phyloP scores from a whole-genome alignment of 1,284 basidiomycete genomes.

The Malassezia yamatoensis region DNA sequence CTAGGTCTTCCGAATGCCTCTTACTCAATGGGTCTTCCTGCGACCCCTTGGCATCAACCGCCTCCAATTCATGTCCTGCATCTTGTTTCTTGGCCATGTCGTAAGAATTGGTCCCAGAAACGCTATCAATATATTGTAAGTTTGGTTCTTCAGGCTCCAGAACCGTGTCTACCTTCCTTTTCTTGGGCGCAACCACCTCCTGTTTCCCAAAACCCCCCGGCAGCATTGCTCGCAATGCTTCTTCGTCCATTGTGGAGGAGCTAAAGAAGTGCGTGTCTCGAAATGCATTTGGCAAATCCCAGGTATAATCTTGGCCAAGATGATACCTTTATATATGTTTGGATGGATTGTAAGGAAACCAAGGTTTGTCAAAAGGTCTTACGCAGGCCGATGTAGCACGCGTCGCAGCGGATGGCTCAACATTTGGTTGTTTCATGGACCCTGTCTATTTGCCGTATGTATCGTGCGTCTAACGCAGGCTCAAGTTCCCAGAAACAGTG shows the following conservation, averaged over 20 bases:
- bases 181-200: neutral
- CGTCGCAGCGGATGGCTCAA: conserved; percentile 2
- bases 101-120: too few species aligned
- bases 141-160: neutral
- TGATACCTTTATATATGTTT: conserved; percentile 1
- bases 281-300: conserved; percentile 11
- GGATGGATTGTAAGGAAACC: neutral
- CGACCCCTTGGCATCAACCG: neutral
- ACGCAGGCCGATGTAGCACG: neutral
- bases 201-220: conserved; percentile 28
- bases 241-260: conserved; percentile 35
- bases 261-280: neutral
- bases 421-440: conserved; percentile 12
- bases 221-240: conserved; percentile 42
- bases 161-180: neutral
- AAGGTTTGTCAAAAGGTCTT: neutral
- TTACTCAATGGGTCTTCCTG: too few species aligned
- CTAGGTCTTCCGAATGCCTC: too few species aligned
- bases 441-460: conserved; percentile 15
- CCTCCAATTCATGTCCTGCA: neutral
- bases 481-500: conserved; percentile 5
- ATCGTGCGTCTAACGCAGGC: neutral
- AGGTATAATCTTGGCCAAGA: conserved; percentile 8
- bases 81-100: too few species aligned
- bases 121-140: too few species aligned